Base-by-base conservation (phyloP, 2,329 filamentous ascomycete genomes). In the Calonectria naviculata region DNA sequence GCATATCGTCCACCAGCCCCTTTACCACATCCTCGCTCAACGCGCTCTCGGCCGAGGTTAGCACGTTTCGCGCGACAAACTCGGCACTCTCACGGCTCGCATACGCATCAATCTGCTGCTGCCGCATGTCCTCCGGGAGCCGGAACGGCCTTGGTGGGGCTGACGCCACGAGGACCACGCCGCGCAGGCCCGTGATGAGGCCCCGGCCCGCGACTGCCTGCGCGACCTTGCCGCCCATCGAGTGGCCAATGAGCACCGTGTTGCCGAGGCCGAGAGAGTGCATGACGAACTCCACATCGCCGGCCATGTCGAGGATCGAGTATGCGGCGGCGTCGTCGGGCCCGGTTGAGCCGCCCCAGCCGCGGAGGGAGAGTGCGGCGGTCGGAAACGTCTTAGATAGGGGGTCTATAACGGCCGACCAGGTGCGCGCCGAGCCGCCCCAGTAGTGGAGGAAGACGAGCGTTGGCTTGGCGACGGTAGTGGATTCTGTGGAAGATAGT, bases 381-480 rank as follows among this genome's bases (percentile, higher is more conserved):
- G 67, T 70, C 2, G 38, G 26, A 19, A 29, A 61, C 19, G 19
- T 36, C 7, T 13, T 28, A 5, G 67, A 26, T 8, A 68, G n/a
- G 12, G 44, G 12, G 2, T 54, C n/a, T 10, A 46, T 49, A 12
- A 67, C 41, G 6, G 38, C 15, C 3, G 63, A 61, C 71, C 71
- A 72, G 13, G 67, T 72, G 17, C 47, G 49, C 4, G 41, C 46
- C 4, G 64, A 72, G 2, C 71, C 67, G 29, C 71, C 71, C 67
- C 71, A 72, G n/a, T 67, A 72, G 56, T 72, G 71, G 13, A 72
- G 71, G 19, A 72, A 67, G 13, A 72, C 49, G 31, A 72, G 28
- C 13, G 66, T 68, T 29, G 46, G 46, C 9, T 17, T 21, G 46
- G 28, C 10, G 28, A 49, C 24, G 1, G 28, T 29, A 26, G 26